Evolutionary conservation across 768 basidiomycete species (phyloP), one percentile per base, ranked within the genome.

Genomic region (Rhizopogon vinicolor): DNA sequence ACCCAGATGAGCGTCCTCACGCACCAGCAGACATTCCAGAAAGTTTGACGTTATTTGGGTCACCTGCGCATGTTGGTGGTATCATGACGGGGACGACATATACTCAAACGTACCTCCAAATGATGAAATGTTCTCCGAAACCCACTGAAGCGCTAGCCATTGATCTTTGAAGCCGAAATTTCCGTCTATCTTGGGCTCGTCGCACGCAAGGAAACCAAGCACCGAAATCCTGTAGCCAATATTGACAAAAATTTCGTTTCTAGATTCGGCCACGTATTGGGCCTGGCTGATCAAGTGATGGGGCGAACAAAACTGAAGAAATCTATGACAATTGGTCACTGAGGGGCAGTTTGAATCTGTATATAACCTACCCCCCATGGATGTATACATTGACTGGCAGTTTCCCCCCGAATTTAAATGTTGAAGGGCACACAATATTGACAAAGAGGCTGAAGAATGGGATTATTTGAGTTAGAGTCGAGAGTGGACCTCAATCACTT

Each of bases 151-250:
- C 1, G 84, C 89, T 18, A 87, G 63, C 89, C 89, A 91, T 62
- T 88, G 87, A 62, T 91, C 89, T 68, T 90, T 91, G 74, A 91
- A 91, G 1, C 89, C 89, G 65, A 85, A 91, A 62, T 91, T 92
- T 3, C 90, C 89, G 14, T 74, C 73, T 44, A 91, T 65, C 41
- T 70, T 64, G 12, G 86, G 87, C 55, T 79, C 67, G 44, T 86
- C 84, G 59, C 78, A 78, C 0, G 87, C 88, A 19, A 92, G 71
- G 63, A 89, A 92, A 0, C 89, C 89, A 61, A 91, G 87, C 1
- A 79, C 87, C 0, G 87, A 88, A 13, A 91, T 72, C 19, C 89
- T 81, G 65, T 90, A 89, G 37, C 86, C 89, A 12, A 91, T 79
- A 62, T 90, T 87, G 7, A 92, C 83, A 78, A 84, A 85, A 14